A percentile compares a stretch with the other conserved stretches of the same genome.
These are phyloP conservation scores for Hyphopichia wangnamkhiaoensis DNA, from an alignment of 1,139 yeast genomes.

Conservation along the genomic window DNA sequence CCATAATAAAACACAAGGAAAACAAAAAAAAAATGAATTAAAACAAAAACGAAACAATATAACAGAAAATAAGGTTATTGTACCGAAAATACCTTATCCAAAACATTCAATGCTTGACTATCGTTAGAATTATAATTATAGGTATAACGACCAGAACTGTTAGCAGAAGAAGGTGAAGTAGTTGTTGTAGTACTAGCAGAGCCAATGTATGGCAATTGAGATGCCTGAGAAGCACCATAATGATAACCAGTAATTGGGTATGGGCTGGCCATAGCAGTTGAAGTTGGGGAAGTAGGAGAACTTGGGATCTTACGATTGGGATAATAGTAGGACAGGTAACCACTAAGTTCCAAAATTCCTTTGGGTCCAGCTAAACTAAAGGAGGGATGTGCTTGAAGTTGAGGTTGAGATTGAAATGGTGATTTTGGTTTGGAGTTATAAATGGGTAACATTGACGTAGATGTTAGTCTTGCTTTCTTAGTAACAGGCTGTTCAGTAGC, in stretches of 20 bases:
- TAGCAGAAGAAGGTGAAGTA: background rate
- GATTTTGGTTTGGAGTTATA: background rate
- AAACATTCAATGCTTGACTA: slow-evolving; percentile 8
- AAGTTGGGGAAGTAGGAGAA: slow-evolving; percentile 1
- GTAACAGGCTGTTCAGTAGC: no score
- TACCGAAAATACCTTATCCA: slow-evolving; percentile 8
- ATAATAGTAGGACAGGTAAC: slow-evolving; percentile 1
- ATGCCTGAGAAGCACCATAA: background rate
- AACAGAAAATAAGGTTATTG: background rate
- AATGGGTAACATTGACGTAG: background rate
- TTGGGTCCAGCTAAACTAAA: background rate
- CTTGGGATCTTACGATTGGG: background rate
- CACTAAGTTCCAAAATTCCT: background rate
- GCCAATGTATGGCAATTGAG: no score
- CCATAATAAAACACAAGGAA: background rate
- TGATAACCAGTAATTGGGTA: background rate
- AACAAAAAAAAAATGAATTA: slow-evolving; percentile 1
- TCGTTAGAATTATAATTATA: slow-evolving; percentile 8
- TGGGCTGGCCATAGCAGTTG: background rate
- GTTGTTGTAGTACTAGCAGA: no score
- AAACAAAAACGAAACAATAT: background rate
- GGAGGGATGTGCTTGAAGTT: background rate
- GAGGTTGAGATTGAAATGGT: slow-evolving; percentile 1
- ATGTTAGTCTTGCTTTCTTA: background rate
- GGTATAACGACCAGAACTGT: background rate